Percentiles rank a stretch among this genome's conserved stretches.
These are phyloP conservation scores for Mytilinidion resinicola DNA, from an alignment of 495 filamentous ascomycete species.

Conservation along the genomic window DNA sequence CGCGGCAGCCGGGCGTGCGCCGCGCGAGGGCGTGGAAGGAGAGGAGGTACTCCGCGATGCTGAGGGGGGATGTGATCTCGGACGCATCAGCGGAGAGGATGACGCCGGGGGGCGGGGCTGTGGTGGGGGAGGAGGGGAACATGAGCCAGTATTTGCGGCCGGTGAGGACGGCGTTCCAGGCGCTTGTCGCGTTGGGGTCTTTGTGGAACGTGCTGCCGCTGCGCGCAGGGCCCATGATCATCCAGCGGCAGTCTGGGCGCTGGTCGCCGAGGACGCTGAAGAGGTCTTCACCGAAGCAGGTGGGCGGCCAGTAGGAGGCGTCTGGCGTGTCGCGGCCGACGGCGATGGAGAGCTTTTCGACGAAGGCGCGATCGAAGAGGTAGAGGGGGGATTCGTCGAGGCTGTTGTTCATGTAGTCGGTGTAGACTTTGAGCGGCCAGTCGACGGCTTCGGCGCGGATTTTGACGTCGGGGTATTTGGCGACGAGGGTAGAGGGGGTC, in stretches of 20 bases:
- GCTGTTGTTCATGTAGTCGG: slow-evolving; percentile 76
- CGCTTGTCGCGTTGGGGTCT: slow-evolving; percentile 68
- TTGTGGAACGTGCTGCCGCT: slow-evolving; percentile 97
- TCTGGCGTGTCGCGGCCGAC: slow-evolving; percentile 48
- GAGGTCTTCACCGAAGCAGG: slow-evolving; percentile 82
- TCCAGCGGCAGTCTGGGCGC: slow-evolving; percentile 83
- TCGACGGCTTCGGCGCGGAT: slow-evolving; percentile 94
- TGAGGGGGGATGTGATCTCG: slow-evolving; percentile 89
- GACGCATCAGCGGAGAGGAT: slow-evolving; percentile 87
- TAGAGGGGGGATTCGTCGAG: slow-evolving; percentile 87
- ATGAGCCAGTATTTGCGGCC: slow-evolving; percentile 98
- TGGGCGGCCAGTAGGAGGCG: slow-evolving; percentile 72
- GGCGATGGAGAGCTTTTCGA: slow-evolving; percentile 73
- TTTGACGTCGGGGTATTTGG: slow-evolving; percentile 54
- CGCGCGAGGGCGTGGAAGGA: slow-evolving; percentile 87
- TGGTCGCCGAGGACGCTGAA: slow-evolving; percentile 75
- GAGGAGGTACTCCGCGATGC: slow-evolving; percentile 92
- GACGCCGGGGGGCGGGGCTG: slow-evolving; percentile 73
- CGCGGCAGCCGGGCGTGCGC: slow-evolving; percentile 66
- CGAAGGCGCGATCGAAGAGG: slow-evolving; percentile 83
- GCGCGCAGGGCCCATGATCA: slow-evolving; percentile 83
- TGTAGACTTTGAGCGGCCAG: slow-evolving; percentile 76
- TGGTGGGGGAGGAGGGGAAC: slow-evolving; percentile 63
- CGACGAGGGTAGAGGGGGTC: slow-evolving; percentile 58
- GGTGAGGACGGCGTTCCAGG: slow-evolving; percentile 91